Evolutionary conservation across 2,329 filamentous ascomycete genomes (phyloP), one percentile per base, ranked within the genome.

Genomic region (Ceratocystis lukuohia): DNA sequence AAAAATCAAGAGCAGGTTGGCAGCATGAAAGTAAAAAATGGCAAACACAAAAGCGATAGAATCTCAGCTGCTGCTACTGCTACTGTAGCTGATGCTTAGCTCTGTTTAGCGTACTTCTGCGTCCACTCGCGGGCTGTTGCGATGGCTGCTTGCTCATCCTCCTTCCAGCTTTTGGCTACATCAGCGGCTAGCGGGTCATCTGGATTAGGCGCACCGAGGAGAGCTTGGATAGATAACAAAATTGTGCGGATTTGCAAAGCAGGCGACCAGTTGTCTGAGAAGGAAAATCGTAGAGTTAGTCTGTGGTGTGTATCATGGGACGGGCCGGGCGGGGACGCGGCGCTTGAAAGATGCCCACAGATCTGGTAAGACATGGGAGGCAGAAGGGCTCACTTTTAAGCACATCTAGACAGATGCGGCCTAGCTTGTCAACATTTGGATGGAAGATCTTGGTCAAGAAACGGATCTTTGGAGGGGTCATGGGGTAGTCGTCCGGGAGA

Each of bases 381-480:
- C n/a, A 50, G 22, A 44, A 25, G 17, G 28, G 71, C 84, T 71
- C 80, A 96, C 94, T 96, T 81, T 99, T 99, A 67, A 99, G 79
- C 44, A 99, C 94, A 75, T 99, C 94, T 62, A 99, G 80, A 75
- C 95, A 99, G 77, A 99, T 99, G 68, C 94, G 88, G 68, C 94
- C 94, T 1, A 99, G 85, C 77, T 95, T 95, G 76, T 99, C 94
- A 71, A 99, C 96, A 76, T 99, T 99, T 64, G 94, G 94, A 76
- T 99, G 95, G 78, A 97, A 99, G 76, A 99, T 97, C 79, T 96
- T 96, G 72, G 95, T 99, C 64, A 99, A 82, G 78, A 99, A 99
- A 66, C 94, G 89, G 74, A 99, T 96, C 81, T 96, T 96, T 59
- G 94, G 94, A 65, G 94, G 93, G 44, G 91, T 96, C 94, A 99